A percentile compares a stretch with the other conserved stretches of the same genome.
Evolutionary conservation across 148 eudicot genomes (phyloP).

Genomic region (Gaultheria prostrata): DNA sequence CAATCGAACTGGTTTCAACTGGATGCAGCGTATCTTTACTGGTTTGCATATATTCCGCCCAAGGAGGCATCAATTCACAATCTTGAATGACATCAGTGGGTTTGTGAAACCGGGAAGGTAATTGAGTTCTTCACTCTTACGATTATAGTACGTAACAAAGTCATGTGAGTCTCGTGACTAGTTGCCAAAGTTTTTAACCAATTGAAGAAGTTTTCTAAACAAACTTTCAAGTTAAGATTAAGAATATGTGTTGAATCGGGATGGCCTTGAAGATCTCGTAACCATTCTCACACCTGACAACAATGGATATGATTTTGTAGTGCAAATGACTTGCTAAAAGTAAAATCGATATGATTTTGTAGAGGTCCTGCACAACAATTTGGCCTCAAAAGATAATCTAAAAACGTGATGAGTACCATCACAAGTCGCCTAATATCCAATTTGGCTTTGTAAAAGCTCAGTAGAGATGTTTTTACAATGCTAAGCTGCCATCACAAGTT

Average conservation of each 20-base stretch:
- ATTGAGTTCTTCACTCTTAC: neutral
- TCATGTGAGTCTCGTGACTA: neutral
- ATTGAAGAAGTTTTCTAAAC: neutral
- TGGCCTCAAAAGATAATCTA: no score
- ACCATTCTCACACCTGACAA: no score
- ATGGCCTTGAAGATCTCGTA: neutral
- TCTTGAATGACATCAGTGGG: slow-evolving; percentile 66
- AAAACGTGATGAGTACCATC: no score
- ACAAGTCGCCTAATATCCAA: no score
- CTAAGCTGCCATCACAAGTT: no score
- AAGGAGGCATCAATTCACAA: slow-evolving; percentile 47
- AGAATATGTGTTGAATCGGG: neutral
- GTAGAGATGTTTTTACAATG: no score
- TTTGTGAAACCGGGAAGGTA: slow-evolving; percentile 84
- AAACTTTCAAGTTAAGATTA: no score
- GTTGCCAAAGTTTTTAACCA: neutral
- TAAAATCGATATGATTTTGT: no score
- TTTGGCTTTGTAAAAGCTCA: no score
- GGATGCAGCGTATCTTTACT: slow-evolving; percentile 45
- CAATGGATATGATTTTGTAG: no score
- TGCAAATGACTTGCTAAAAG: no score
- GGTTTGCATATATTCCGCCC: slow-evolving; percentile 50
- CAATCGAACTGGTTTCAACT: slow-evolving; percentile 12
- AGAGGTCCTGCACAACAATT: no score
- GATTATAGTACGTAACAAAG: neutral